phyloP scores from a whole-genome alignment of 768 basidiomycete species.

The Podaxis sp. region DNA sequence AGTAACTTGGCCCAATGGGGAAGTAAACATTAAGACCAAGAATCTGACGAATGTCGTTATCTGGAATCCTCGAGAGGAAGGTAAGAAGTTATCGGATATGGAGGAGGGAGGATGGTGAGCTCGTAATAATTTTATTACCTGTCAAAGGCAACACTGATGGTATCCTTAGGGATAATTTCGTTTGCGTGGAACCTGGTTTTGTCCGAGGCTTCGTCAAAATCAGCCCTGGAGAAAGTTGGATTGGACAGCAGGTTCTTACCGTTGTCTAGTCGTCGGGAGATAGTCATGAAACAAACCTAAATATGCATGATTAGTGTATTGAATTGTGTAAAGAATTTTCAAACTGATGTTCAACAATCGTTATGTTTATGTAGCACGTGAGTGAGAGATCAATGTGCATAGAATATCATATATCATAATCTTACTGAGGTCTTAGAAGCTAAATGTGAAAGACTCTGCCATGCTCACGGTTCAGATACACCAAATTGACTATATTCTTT shows the following conservation, averaged over 20 bases:
- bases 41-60: slow-evolving; percentile 79
- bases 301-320: no score
- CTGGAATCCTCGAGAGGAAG: slow-evolving; percentile 88
- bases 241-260: slow-evolving; percentile 68
- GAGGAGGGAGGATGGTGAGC: slow-evolving; percentile 81
- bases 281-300: background rate
- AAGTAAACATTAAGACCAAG: slow-evolving; percentile 45
- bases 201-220: slow-evolving; percentile 69
- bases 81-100: slow-evolving; percentile 83
- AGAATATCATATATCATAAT: no score
- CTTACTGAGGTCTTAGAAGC: background rate
- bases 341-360: no score
- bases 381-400: no score
- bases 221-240: slow-evolving; percentile 64
- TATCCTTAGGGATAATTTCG: slow-evolving; percentile 67
- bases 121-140: background rate
- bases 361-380: no score
- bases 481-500: slow-evolving; percentile 63
- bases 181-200: slow-evolving; percentile 90
- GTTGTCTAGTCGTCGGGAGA: slow-evolving; percentile 22
- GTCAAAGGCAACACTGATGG: background rate
- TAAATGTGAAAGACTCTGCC: background rate
- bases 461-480: slow-evolving; percentile 15
- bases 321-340: no score
- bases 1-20: slow-evolving; percentile 56